These are phyloP conservation scores for Phialocephala subalpina DNA, from an alignment of 2,329 filamentous ascomycete species.

Conservation along the genomic window DNA sequence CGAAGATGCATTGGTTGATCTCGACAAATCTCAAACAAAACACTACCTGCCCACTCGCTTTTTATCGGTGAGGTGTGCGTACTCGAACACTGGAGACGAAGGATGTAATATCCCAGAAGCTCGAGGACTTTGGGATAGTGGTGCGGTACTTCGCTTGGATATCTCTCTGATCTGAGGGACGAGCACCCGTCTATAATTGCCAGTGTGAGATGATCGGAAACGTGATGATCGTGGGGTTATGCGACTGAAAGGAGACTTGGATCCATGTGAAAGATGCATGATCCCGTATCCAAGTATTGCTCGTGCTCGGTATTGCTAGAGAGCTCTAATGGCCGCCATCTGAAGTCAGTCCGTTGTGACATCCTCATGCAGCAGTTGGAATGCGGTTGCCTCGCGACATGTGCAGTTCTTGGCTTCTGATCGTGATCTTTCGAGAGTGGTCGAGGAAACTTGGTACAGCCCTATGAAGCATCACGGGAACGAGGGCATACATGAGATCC, in stretches of 20 bases:
- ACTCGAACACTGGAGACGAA: not conserved
- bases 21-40: not conserved
- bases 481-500: no score
- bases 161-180: not conserved
- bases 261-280: not conserved
- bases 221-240: not conserved
- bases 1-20: not conserved
- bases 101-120: no score
- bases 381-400: not conserved
- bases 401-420: conserved; percentile 2
- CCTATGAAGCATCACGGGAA: no score
- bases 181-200: not conserved
- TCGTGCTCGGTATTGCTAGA: not conserved
- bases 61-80: not conserved
- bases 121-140: not conserved
- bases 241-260: not conserved
- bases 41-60: not conserved
- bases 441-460: not conserved
- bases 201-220: not conserved
- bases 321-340: not conserved
- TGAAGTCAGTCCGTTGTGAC: not conserved
- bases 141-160: not conserved
- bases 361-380: not conserved
- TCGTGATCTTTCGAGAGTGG: not conserved
- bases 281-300: not conserved